Base-by-base conservation (phyloP, 2,329 filamentous ascomycete species). In the Neoscytalidium dimidiatum region DNA sequence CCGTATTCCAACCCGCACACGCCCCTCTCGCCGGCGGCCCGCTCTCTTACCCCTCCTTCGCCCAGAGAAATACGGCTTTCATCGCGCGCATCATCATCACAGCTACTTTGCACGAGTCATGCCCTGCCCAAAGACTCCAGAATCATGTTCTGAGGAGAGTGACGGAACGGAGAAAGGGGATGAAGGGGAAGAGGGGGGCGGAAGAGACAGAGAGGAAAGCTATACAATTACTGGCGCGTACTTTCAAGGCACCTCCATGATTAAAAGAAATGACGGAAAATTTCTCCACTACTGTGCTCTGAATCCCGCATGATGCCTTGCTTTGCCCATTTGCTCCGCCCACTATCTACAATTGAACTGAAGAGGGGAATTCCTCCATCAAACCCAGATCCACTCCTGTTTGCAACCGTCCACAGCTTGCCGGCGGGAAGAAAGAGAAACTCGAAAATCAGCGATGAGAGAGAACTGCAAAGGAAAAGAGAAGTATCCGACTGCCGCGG, bases 331-430 rank as follows among this genome's bases (percentile, higher is more conserved):
- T 62, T 56, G 49, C 64, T 68, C 65, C 65, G 65, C 65, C 41
- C 66, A 64, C 67, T 71, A 72, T 72, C 71, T 71, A 72, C 71
- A 71, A 66, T 65, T 65, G 67, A 66, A 46, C 66, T 62, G 14
- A 58, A 63, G 60, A 65, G 62, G 61, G 60, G 53, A 67, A 62
- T 62, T 35, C 43, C 33, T 51, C 44, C 31, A 28, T 41, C 43
- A 62, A 38, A 49, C 58, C 58, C 58, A 62, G 44, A 62, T 62
- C 46, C 44, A 60, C 56, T 46, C 56, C 56, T 60, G 56, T 33
- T 60, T 51, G 58, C 58, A 51, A 62, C 58, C 58, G 29, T 19
- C 56, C 56, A 60, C 56, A 31, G 56, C 56, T n/a, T 46, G 17
- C 56, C 38, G 41, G 28, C 51, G 26, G 26, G 23, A 46, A 57